A percentile compares a stretch with the other conserved stretches of the same genome.
phyloP scores from a whole-genome alignment of 1,284 basidiomycete species.

The Trichosporon asahii region DNA sequence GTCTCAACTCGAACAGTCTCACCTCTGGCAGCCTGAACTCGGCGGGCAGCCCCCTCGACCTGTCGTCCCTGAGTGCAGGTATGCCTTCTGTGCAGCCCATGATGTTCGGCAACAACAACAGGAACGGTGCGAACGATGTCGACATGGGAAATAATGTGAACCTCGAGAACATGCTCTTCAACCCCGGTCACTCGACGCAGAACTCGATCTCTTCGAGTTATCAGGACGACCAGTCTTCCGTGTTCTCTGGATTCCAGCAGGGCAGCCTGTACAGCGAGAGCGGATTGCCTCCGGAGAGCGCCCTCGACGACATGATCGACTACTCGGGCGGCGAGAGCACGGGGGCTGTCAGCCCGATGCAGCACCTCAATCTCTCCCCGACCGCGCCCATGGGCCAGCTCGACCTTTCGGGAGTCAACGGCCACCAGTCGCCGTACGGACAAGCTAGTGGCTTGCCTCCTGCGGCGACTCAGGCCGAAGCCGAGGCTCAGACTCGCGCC shows the following conservation, averaged over 20 bases:
- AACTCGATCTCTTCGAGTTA: slow-evolving; percentile 35
- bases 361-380: slow-evolving; percentile 25
- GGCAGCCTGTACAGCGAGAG: slow-evolving; percentile 39
- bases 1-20: slow-evolving; percentile 11
- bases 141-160: slow-evolving; percentile 36
- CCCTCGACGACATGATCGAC: slow-evolving; percentile 42
- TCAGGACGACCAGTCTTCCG: slow-evolving; percentile 35
- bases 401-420: slow-evolving; percentile 16
- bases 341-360: slow-evolving; percentile 24
- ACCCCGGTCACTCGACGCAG: slow-evolving; percentile 28
- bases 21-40: not conserved
- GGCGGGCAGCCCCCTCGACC: slow-evolving; percentile 15
- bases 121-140: slow-evolving; percentile 20
- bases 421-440: slow-evolving; percentile 16
- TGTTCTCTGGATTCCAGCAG: slow-evolving; percentile 33
- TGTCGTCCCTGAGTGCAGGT: slow-evolving; percentile 15
- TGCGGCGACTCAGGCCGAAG: slow-evolving; percentile 24
- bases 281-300: slow-evolving; percentile 35
- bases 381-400: slow-evolving; percentile 20
- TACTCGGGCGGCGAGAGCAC: slow-evolving; percentile 41
- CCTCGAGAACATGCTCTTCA: slow-evolving; percentile 38
- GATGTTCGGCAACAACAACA: slow-evolving; percentile 23
- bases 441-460: slow-evolving; percentile 14
- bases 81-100: slow-evolving; percentile 19
- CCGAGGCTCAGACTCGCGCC: slow-evolving; percentile 26